These are phyloP conservation scores for Aspergillus cavernicola DNA, from an alignment of 495 filamentous ascomycete genomes.

Conservation along the genomic window DNA sequence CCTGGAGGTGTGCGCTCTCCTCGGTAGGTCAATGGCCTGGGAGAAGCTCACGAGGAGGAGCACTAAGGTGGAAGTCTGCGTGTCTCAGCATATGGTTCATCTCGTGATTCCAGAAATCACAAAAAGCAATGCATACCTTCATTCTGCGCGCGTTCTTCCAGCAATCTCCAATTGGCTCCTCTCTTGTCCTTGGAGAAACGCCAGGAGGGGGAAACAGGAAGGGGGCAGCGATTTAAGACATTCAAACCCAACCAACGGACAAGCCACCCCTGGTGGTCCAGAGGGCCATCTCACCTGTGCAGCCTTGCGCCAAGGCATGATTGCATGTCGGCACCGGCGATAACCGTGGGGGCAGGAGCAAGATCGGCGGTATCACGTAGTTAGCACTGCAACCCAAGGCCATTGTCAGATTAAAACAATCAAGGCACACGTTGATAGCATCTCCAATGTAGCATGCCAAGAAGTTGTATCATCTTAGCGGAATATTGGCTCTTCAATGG, in stretches of 20 bases:
- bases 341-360: background rate
- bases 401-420: background rate
- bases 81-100: background rate
- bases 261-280: background rate
- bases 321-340: background rate
- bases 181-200: background rate
- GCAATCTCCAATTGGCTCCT: slow-evolving; percentile 1
- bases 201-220: background rate
- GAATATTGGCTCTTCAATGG: background rate
- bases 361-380: slow-evolving; percentile 5
- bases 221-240: background rate
- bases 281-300: no score
- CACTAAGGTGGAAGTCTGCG: background rate
- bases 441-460: slow-evolving; percentile 1
- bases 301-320: slow-evolving; percentile 10
- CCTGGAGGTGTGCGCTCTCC: slow-evolving; percentile 10
- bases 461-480: background rate
- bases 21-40: slow-evolving; percentile 8
- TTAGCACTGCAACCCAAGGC: slow-evolving; percentile 21
- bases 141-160: slow-evolving; percentile 2
- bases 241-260: background rate
- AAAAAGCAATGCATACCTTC: background rate
- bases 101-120: background rate
- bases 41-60: background rate
- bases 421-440: background rate